Evolutionary conservation across 2,329 filamentous ascomycete genomes (phyloP), one percentile per base, ranked within the genome.

Genomic region (Lachnellula willkommii): DNA sequence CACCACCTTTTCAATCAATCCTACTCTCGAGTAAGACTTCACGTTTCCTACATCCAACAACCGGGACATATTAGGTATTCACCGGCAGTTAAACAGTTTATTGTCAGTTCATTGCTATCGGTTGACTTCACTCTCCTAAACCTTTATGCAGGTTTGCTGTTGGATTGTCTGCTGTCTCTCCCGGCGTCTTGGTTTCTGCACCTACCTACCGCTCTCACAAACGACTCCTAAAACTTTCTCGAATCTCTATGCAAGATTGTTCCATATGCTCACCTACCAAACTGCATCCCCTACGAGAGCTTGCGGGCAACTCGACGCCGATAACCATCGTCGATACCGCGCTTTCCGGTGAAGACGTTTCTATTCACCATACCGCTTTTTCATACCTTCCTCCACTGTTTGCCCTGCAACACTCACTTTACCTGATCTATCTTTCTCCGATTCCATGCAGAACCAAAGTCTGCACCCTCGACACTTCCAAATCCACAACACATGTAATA

Each of bases 371-470:
- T 11, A 8, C n/a, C 11, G 45, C 9, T 32, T 7, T 22, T 14
- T 32, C 28, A 32, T 32, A 32, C 9, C 9, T 11, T 12, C 32
- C 22, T 47, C 12, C 12, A 28, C 45, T n/a, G 17, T 24, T 14
- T 28, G 45, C 22, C 24, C 15, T 47, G 12, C 12, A 12, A 4
- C 20, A 14, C 4, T 22, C 12, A 12, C 20, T 45, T 20, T 12
- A 12, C n/a, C 17, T 36, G 36, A 22, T 43, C 51, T 52, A 5
- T 24, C 14, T 11, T 39, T n/a, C 39, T 15, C 42, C 48, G 48
- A 22, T 45, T 36, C 43, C 36, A 62, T 59, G 47, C 57, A 59
- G 54, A 47, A 57, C 57, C 32, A 47, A 50, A 53, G 9, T 42
- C 22, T 20, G 40, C 43, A 59, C 50, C 40, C n/a, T 49, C 60